Evolutionary conservation across 164 flowering plant genomes (phyloP).

Genomic region (Saururus chinensis): DNA sequence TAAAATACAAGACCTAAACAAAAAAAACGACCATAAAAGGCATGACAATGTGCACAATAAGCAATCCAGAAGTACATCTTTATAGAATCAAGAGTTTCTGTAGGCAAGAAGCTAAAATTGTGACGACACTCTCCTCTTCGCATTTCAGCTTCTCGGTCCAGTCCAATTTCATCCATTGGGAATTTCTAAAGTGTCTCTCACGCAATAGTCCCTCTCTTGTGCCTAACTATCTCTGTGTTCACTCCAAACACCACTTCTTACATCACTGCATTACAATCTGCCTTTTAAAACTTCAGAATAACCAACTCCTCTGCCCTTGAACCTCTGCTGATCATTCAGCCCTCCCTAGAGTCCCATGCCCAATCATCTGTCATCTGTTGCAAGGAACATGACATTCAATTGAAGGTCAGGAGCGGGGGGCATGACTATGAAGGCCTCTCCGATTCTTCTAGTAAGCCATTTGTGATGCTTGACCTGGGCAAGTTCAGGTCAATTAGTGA

Average conservation of each 20-base stretch:
- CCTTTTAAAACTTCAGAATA: slow-evolving; percentile 6
- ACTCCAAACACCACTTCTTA: slow-evolving; percentile 1
- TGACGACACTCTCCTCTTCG: too few relatives aligned
- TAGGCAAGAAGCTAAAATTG: too few relatives aligned
- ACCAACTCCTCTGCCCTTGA: slow-evolving; percentile 1
- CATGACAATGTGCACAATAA: too few relatives aligned
- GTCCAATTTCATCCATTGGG: not conserved
- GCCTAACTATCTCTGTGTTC: not conserved
- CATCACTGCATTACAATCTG: slow-evolving; percentile 6
- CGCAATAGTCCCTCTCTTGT: not conserved
- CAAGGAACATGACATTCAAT: slow-evolving; percentile 5
- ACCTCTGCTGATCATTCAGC: slow-evolving; percentile 20
- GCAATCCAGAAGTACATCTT: too few relatives aligned
- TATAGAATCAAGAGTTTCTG: too few relatives aligned
- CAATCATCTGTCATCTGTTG: slow-evolving; percentile 19
- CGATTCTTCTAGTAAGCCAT: slow-evolving; percentile 11
- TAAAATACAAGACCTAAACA: too few relatives aligned
- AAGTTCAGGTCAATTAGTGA: slow-evolving; percentile 11
- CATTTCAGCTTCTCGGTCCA: too few relatives aligned
- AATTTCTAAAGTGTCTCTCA: not conserved
- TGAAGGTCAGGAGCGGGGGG: slow-evolving; percentile 10
- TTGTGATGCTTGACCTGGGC: slow-evolving; percentile 17
- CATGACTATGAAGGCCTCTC: too few relatives aligned
- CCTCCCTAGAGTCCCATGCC: slow-evolving; percentile 17
- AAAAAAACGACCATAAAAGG: too few relatives aligned